Percentiles rank a stretch among this genome's conserved stretches.
These are phyloP conservation scores for Prunus padus DNA, from an alignment of 306 rosid genomes.

Conservation along the genomic window DNA sequence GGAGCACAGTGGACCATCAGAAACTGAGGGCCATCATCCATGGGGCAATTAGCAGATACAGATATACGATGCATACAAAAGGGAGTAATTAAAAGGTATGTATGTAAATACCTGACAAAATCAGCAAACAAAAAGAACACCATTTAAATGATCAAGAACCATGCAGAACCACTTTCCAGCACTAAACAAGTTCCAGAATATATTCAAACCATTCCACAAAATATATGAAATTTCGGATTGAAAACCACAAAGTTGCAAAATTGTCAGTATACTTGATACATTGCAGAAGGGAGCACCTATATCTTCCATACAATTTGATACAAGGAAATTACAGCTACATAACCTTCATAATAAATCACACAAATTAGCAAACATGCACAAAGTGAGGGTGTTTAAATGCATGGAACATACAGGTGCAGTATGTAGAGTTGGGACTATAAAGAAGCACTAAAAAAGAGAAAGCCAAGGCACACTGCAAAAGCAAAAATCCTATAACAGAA, in stretches of 20 bases:
- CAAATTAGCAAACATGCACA: neutral
- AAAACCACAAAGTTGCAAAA: neutral
- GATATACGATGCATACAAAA: neutral
- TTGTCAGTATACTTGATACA: neutral
- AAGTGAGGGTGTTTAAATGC: neutral
- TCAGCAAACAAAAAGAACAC: neutral
- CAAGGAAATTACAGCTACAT: too few species aligned
- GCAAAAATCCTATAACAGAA: neutral
- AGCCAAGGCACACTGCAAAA: neutral
- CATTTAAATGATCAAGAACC: neutral
- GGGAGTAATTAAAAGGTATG: neutral
- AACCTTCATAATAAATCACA: neutral
- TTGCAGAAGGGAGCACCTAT: neutral
- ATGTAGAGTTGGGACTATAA: conserved; percentile 5
- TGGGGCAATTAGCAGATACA: neutral
- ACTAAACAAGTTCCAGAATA: neutral
- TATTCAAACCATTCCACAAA: neutral
- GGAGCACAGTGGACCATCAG: neutral
- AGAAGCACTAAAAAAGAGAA: neutral
- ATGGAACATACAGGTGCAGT: neutral
- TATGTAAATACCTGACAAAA: neutral
- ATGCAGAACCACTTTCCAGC: neutral
- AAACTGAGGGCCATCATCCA: conserved; percentile 5
- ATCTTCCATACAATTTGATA: neutral
- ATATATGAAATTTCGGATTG: neutral